phyloP scores from a whole-genome alignment of 495 filamentous ascomycete genomes.

The Podospora pseudopauciseta region DNA sequence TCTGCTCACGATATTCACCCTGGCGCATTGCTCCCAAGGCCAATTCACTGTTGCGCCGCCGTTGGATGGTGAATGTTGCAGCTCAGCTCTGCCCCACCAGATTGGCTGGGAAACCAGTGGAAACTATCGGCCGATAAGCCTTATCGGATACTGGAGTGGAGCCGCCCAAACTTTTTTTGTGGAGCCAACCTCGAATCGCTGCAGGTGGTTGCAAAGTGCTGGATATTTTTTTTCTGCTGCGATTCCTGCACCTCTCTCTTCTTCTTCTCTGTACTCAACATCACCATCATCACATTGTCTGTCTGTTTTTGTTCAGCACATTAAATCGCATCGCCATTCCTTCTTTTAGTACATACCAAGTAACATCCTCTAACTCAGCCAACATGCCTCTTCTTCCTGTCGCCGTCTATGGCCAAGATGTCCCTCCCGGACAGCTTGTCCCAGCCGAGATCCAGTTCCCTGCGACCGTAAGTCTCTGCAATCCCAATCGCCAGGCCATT shows the following conservation, averaged over 20 bases:
- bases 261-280: conserved; percentile 7
- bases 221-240: conserved; percentile 20
- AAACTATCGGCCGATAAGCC: conserved; percentile 21
- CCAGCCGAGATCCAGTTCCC: conserved; percentile 70
- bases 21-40: background rate
- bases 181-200: conserved; percentile 13
- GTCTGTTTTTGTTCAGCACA: background rate
- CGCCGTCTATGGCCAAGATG: conserved; percentile 83
- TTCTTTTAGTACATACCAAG: background rate
- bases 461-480: conserved; percentile 65
- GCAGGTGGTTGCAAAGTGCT: background rate
- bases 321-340: background rate
- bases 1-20: background rate
- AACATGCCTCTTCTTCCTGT: conserved; percentile 53
- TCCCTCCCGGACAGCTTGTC: conserved; percentile 73
- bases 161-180: conserved; percentile 24
- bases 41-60: background rate
- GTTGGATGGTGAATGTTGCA: conserved; percentile 7
- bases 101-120: conserved; percentile 20
- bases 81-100: background rate
- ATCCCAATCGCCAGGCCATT: background rate
- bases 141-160: conserved; percentile 23
- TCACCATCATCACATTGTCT: conserved; percentile 1
- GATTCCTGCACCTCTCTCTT: conserved; percentile 8
- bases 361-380: conserved; percentile 9